A percentile compares a stretch with the other conserved stretches of the same genome.
Conservation (phyloP, 1,284 basidiomycete genomes). For the Apiotrichum gamsii region DNA sequence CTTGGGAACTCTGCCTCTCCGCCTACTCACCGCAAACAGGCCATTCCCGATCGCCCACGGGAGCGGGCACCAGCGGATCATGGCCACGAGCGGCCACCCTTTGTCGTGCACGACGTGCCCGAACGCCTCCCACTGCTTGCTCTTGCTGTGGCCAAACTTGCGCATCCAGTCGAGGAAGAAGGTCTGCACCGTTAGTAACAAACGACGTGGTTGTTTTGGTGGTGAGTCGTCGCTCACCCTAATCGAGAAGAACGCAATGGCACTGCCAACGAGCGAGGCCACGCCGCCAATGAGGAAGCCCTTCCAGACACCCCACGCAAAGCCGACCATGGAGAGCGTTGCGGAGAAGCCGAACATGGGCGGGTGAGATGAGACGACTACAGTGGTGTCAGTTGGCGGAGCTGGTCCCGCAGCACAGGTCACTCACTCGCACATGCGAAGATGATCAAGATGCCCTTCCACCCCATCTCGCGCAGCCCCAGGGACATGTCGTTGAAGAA, state of each 20-base stretch:
- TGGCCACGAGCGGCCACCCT: conserved; percentile 42
- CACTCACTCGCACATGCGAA: conserved; percentile 34
- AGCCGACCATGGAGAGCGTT: conserved; percentile 44
- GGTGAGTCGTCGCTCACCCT: conserved; percentile 25
- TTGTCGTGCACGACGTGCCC: conserved; percentile 45
- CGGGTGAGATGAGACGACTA: conserved; percentile 45
- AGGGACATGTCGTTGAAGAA: conserved; percentile 39
- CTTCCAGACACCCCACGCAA: conserved; percentile 44
- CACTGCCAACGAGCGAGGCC: conserved; percentile 35
- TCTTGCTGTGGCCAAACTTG: conserved; percentile 27
- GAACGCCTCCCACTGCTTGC: conserved; percentile 46
- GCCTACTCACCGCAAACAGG: conserved; percentile 45
- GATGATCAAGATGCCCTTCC: conserved; percentile 34
- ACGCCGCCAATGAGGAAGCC: conserved; percentile 35
- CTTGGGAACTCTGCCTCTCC: too few relatives aligned
- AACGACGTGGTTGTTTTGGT: background rate
- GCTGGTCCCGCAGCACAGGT: background rate
- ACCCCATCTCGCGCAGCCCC: conserved; percentile 31
- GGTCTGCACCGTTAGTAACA: conserved; percentile 17
- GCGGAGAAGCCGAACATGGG: conserved; percentile 45
- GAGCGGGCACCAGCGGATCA: conserved; percentile 47
- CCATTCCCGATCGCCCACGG: conserved; percentile 47
- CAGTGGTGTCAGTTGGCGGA: background rate
- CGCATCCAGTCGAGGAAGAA: conserved; percentile 44
- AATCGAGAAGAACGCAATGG: conserved; percentile 40